These are phyloP conservation scores for Russula vinacea DNA, from an alignment of 768 basidiomycete genomes.

Conservation along the genomic window DNA sequence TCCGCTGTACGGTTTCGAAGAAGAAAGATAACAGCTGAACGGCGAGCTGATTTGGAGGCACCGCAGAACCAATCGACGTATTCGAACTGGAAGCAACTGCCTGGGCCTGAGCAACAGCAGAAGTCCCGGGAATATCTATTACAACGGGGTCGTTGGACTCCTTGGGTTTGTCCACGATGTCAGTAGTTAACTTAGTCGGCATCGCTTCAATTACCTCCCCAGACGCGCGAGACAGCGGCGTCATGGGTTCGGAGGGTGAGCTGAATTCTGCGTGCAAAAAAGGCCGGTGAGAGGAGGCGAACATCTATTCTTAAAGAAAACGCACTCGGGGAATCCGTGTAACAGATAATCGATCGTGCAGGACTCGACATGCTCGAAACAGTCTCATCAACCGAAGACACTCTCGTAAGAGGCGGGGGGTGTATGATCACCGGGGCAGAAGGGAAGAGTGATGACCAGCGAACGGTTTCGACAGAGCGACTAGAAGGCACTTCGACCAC, in stretches of 20 bases:
- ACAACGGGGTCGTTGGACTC: neutral
- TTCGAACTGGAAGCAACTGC: too few species aligned
- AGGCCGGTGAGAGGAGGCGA: too few species aligned
- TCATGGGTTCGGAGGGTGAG: slow-evolving; percentile 21
- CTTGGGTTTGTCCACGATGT: neutral
- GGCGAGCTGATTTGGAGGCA: neutral
- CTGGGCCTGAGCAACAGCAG: too few species aligned
- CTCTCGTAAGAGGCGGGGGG: neutral
- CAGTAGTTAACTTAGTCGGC: slow-evolving; percentile 9
- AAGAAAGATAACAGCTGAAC: slow-evolving; percentile 22
- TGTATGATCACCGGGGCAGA: slow-evolving; percentile 15
- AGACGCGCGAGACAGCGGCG: slow-evolving; percentile 8
- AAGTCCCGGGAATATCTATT: too few species aligned
- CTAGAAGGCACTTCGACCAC: neutral
- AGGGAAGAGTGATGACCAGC: slow-evolving; percentile 19
- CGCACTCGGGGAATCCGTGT: slow-evolving; percentile 8
- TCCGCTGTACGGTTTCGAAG: slow-evolving; percentile 15
- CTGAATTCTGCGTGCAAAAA: neutral
- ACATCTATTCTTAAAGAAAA: neutral
- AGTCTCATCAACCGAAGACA: slow-evolving; percentile 6
- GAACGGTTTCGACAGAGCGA: slow-evolving; percentile 2
- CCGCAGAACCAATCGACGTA: too few species aligned
- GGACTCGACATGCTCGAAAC: slow-evolving; percentile 15
- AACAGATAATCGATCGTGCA: slow-evolving; percentile 14
- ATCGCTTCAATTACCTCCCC: neutral